Base-by-base conservation (phyloP, 768 basidiomycete genomes). In the Lactifluus echinatus region DNA sequence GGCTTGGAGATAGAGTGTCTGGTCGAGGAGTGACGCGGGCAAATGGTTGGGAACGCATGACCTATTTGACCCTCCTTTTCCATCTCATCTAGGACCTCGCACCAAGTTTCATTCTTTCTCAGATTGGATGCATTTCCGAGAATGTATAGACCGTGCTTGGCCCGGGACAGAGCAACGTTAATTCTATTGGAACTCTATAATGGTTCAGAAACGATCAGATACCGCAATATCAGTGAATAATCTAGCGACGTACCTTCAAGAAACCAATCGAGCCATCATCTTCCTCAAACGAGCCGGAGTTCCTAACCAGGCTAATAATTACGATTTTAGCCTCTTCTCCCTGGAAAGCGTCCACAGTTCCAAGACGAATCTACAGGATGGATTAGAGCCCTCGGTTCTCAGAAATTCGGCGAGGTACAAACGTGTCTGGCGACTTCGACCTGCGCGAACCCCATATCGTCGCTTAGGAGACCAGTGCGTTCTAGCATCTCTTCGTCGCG, bases 331-430 rank as follows among this genome's bases (percentile, higher is more conserved):
- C 82, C 71, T 86, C 85, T 56, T 84, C 80, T 4, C 85, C 87
- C 68, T 89, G 88, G 64, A 80, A 89, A 53, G 83, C 87, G 61
- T 90, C 87, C 1, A 89, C 78, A 0, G 87, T 89, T 8, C 87
- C 78, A 8, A 89, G 71, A 10, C 79, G 76, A 43, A 87, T 78
- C 85, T 87, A 50, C 15, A 5, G 5, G 15, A 17, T 45, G 2
- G 3, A 26, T 45, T 10, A 8, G 44, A n/a, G 17, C 10, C 15
- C 6, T 45, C 26, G 8, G 8, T 26, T n/a, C 8, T 17, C 26
- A 17, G 17, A 26, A 45, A 28, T 45, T 8, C 24, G 14, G 17
- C 26, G 26, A 4, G 15, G 10, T 17, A 66, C 75, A 36, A 64
- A 84, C 85, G 46, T 76, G 72, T 61, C 72, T 75, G 1, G 79